Evolutionary conservation across 805 yeast species (phyloP), one percentile per base, ranked within the genome.

Genomic region (Komagataella pseudopastoris): DNA sequence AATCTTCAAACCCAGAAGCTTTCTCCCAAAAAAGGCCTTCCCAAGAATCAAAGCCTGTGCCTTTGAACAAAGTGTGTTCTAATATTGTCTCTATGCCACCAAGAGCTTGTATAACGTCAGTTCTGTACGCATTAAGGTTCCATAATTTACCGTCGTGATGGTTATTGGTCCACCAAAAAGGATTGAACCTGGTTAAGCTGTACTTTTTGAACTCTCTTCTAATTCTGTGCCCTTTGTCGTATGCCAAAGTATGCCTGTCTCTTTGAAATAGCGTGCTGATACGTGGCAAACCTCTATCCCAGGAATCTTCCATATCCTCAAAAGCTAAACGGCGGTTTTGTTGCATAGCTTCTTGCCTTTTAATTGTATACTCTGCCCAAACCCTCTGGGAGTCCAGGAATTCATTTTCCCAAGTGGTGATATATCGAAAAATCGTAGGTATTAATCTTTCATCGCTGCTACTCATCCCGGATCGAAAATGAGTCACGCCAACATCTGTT

Each of bases 21-120:
- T 90, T 90, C 62, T 93, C 99, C 99, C 99, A 93, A 66, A 93
- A 93, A 23, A 93, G 71, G 4, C 99, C 98, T 69, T 93, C 99
- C 99, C 99, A 93, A 6, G 95, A 86, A 58, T 86, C 95, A 62
- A 93, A 93, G 0, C 99, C 99, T 1, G 99, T 93, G 10, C 95
- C 99, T 63, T 86, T 88, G 71, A 93, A 93, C 48, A 93, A 67
- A 0, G 98, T 89, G 60, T 93, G 99, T 60, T 91, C 98, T 54
- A 93, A 66, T 62, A 93, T 93, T 0, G 98, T 88, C 60, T 91
- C 97, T 53, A 93, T 86, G 50, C 99, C 99, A 48, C 99, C 99
- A 3, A 93, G 74, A 0, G 98, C 96, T 66, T 93, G 97, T 47
- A 93, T 90, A 2, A 93, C 96, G 67, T 93, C 99, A 0, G 96